phyloP scores from a whole-genome alignment of 2,329 filamentous ascomycete species.

The Diaporthe destruens region DNA sequence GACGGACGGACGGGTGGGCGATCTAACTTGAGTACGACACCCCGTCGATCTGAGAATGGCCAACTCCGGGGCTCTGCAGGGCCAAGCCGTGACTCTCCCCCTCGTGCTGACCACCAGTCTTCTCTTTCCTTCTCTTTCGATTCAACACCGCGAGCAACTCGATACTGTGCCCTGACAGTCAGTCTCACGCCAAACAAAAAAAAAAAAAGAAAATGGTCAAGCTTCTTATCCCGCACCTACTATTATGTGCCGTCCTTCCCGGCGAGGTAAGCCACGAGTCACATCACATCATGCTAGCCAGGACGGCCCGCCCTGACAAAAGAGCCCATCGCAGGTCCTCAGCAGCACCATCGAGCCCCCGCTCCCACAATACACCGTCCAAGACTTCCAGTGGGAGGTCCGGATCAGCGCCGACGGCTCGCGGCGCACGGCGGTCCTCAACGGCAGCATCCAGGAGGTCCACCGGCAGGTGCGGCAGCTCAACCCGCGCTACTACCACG shows the following conservation, averaged over 20 bases:
- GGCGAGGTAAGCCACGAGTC: background rate
- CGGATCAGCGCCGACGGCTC: background rate
- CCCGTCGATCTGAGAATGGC: background rate
- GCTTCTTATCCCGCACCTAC: background rate
- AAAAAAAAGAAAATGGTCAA: background rate
- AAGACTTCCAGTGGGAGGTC: constrained; percentile 4
- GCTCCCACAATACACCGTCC: background rate
- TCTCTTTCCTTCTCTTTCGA: too few species aligned
- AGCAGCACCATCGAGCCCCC: background rate
- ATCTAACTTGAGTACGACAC: background rate
- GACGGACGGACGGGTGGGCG: too few species aligned
- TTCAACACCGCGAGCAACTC: too few species aligned
- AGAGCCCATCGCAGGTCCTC: background rate
- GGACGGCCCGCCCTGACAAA: background rate
- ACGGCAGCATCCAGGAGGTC: background rate
- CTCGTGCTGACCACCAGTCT: too few species aligned
- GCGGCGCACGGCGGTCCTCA: background rate
- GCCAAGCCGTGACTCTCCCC: background rate
- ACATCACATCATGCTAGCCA: background rate
- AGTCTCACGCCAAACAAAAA: too few species aligned
- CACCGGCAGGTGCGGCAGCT: background rate
- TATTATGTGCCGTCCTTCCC: background rate
- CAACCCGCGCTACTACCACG: background rate
- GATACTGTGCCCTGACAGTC: too few species aligned
- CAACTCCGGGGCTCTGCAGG: background rate